Evolutionary conservation across 768 basidiomycete genomes (phyloP), one percentile per base, ranked within the genome.

Genomic region (Russula griseocarnosa): DNA sequence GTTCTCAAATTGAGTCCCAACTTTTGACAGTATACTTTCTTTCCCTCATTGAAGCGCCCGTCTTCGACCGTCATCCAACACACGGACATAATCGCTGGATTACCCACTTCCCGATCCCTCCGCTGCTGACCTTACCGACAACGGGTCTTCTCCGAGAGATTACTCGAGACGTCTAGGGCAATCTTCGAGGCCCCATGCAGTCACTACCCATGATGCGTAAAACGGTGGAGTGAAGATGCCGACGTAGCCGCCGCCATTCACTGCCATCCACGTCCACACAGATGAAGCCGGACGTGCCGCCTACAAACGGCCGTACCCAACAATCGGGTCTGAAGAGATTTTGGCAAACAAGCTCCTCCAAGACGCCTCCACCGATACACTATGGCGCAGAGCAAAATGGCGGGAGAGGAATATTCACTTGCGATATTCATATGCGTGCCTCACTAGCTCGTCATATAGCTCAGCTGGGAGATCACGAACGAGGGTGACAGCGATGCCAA

Each of bases 401-500:
- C 7, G 13, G 13, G n/a, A 34, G 63, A 49, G 28, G 54, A 50
- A 7, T 46, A 16, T 30, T 65, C 49, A 65, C 9, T 32, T 36
- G 24, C 50, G 64, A 38, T 58, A 75, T 24, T 89, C 86, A 69
- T 86, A 95, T 8, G 94, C 92, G 75, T 97, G 94, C 67, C 85
- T 83, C 61, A 92, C 92, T 28, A 96, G 83, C 73, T 92, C 91
- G 53, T 92, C 90, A 70, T 95, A 97, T 5, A 96, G 78, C 28
- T 90, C 90, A 44, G 87, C 69, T 1, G 93, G 94, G 13, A 98
- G 81, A 69, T 98, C 94, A 61, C 94, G 86, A 28, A 98, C 93
- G 46, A 98, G 85, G 0, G 93, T 94, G 18, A 98, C 92, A 1
- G 94, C 92, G 70, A 98, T 92, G 2, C 91, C 92, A 58, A 98